Evolutionary conservation across 164 flowering plant species (phyloP).

Genomic region (Aristolochia contorta): DNA sequence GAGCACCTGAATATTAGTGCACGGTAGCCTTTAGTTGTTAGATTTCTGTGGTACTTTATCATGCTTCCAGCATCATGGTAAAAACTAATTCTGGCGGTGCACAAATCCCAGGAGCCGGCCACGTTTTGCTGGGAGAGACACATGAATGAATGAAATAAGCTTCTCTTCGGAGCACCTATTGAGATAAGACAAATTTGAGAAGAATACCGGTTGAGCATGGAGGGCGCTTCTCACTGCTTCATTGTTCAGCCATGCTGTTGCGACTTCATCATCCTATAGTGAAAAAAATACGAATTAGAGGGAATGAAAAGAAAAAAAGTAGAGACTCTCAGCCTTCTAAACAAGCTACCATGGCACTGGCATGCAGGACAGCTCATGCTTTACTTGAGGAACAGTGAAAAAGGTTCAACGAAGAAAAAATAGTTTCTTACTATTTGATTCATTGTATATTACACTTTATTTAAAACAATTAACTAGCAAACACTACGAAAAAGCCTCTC

Average conservation of each 20-base stretch:
- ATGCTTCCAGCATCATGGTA: constrained; percentile 84
- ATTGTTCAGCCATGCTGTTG: constrained; percentile 74
- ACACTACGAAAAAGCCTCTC: too few relatives aligned
- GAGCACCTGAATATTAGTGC: constrained; percentile 82
- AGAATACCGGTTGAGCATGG: constrained; percentile 55
- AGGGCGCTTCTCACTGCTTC: constrained; percentile 69
- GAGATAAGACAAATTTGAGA: background rate
- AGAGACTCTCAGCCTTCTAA: too few relatives aligned
- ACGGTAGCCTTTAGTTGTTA: constrained; percentile 55
- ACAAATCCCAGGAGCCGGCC: constrained; percentile 61
- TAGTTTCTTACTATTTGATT: too few relatives aligned
- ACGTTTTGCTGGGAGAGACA: constrained; percentile 20
- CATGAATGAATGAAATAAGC: background rate
- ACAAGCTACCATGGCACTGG: too few relatives aligned
- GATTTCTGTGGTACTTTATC: constrained; percentile 81
- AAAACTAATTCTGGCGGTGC: constrained; percentile 46
- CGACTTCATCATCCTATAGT: constrained; percentile 71
- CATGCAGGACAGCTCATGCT: too few relatives aligned
- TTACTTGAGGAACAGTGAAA: background rate
- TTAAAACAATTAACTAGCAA: too few relatives aligned
- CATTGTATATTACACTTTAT: too few relatives aligned
- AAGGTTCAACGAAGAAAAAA: background rate
- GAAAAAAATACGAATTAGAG: background rate
- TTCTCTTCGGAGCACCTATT: background rate
- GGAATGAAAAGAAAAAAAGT: background rate